Base-by-base conservation (phyloP, 306 rosid species). In the Quercus aquifolioides region DNA sequence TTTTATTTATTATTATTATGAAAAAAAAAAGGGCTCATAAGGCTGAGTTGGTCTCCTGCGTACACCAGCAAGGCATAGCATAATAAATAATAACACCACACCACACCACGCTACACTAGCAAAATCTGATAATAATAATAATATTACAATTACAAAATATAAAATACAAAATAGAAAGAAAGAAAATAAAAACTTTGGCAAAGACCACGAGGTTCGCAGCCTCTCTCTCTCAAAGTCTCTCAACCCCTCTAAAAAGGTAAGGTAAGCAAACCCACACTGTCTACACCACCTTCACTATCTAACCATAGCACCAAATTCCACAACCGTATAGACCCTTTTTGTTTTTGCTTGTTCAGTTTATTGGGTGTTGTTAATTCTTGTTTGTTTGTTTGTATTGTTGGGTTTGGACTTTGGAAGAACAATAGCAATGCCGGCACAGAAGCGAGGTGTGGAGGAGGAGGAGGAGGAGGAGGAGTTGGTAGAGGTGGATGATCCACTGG, bases 341-440 rank as follows among this genome's bases (percentile, higher is more conserved):
- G 41, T 35, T 28, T 23, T 30, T 10, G 14, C 2, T 67, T 11
- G 14, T 2, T 46, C 4, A 51, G 41, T 35, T 15, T 52, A 62
- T 33, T 13, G 21, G 56, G 15, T 21, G 33, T 68, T 19, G 7
- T 38, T 7, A 55, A 18, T 23, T 18, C 38, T 69, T 57, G 64
- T 6, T 69, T 80, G 21, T 18, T 14, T 31, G 70, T n/a, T 79
- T 35, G 69, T 73, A 76, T 83, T 49, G 54, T 71, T 60, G 67
- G 81, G 69, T 74, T 74, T 49, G 46, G 46, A 38, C 46, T 38
- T 38, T 38, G 46, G 46, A 38, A 38, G 77, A 77, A 71, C 23
- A 26, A 70, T 63, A 82, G 85, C 85, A 91, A 94, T 94, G 98
- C 90, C 97, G 73, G 81, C 93, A 11, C 91, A 87, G 87, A 91